phyloP scores from a whole-genome alignment of 2,329 filamentous ascomycete species.

The Tetracladium maxilliforme region DNA sequence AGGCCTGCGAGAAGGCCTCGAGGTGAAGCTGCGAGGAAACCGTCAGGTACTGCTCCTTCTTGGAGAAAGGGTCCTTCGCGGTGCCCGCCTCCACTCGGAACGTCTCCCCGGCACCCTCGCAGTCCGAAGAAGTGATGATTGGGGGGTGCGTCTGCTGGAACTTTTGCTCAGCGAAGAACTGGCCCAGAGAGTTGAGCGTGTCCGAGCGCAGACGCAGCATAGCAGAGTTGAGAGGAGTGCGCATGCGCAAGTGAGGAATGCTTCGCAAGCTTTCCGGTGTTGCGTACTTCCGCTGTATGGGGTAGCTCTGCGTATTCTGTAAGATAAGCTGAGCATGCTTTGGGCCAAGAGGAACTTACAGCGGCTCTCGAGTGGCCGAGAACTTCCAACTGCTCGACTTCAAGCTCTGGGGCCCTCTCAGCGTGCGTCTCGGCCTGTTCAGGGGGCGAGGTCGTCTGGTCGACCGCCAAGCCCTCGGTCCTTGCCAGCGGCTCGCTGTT shows the following conservation, averaged over 20 bases:
- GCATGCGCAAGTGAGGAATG: slow-evolving; percentile 73
- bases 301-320: slow-evolving; percentile 50
- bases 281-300: slow-evolving; percentile 94
- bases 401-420: no score
- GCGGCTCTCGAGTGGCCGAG: slow-evolving; percentile 67
- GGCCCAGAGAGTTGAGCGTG: slow-evolving; percentile 55
- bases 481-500: no score
- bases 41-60: slow-evolving; percentile 50
- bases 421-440: no score
- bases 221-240: slow-evolving; percentile 67
- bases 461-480: no score
- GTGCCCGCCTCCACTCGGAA: slow-evolving; percentile 50
- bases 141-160: slow-evolving; percentile 84
- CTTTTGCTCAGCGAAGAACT: slow-evolving; percentile 56
- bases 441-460: no score
- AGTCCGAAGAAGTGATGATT: slow-evolving; percentile 91
- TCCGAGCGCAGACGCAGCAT: slow-evolving; percentile 75
- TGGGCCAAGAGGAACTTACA: slow-evolving; percentile 34
- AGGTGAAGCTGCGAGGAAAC: slow-evolving; percentile 92
- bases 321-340: slow-evolving; percentile 3
- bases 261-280: slow-evolving; percentile 77
- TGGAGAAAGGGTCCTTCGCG: slow-evolving; percentile 10
- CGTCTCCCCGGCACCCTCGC: slow-evolving; percentile 89
- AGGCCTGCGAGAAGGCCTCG: slow-evolving; percentile 76
- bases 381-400: slow-evolving; percentile 53